phyloP scores from a whole-genome alignment of 1,139 yeast genomes.

The Lizanozyma gosingica region DNA sequence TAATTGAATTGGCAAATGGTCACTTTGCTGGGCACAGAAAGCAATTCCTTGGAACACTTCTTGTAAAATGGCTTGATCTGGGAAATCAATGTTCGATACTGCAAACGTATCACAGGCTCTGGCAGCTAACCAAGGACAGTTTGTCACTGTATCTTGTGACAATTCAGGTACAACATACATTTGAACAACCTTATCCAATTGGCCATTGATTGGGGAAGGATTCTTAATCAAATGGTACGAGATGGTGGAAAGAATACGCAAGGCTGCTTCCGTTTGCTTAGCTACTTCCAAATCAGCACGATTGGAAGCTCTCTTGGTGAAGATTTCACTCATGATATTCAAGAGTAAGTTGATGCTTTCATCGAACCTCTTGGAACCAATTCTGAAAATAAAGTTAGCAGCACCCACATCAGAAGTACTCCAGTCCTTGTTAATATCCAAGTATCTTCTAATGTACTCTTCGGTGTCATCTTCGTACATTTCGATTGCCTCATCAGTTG shows the following conservation, averaged over 20 bases:
- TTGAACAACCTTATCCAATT: conserved; percentile 35
- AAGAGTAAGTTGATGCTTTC: conserved; percentile 34
- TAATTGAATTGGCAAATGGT: conserved; percentile 41
- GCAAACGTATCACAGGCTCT: conserved; percentile 51
- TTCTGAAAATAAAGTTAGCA: conserved; percentile 57
- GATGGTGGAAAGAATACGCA: conserved; percentile 39
- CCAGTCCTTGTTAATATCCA: conserved; percentile 62
- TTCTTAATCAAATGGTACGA: conserved; percentile 33
- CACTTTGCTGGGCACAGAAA: conserved; percentile 30
- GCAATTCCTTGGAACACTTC: conserved; percentile 38
- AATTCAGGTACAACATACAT: conserved; percentile 42
- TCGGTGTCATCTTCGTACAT: conserved; percentile 66
- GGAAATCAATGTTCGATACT: conserved; percentile 31
- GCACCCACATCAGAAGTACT: conserved; percentile 79
- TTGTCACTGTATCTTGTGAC: conserved; percentile 19
- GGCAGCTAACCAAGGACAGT: conserved; percentile 42
- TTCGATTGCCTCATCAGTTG: conserved; percentile 47
- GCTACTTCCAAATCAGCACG: conserved; percentile 23
- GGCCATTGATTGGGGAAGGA: conserved; percentile 35
- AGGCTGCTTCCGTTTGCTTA: conserved; percentile 41
- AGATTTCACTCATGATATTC: conserved; percentile 41
- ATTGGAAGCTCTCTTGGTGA: conserved; percentile 31
- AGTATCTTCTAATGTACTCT: conserved; percentile 62
- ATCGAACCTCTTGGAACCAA: conserved; percentile 38
- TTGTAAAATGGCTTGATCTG: conserved; percentile 32